Percentiles rank a stretch among this genome's conserved stretches.
These are phyloP conservation scores for Ilex paraguariensis DNA, from an alignment of 305 asterid genomes.

Conservation along the genomic window DNA sequence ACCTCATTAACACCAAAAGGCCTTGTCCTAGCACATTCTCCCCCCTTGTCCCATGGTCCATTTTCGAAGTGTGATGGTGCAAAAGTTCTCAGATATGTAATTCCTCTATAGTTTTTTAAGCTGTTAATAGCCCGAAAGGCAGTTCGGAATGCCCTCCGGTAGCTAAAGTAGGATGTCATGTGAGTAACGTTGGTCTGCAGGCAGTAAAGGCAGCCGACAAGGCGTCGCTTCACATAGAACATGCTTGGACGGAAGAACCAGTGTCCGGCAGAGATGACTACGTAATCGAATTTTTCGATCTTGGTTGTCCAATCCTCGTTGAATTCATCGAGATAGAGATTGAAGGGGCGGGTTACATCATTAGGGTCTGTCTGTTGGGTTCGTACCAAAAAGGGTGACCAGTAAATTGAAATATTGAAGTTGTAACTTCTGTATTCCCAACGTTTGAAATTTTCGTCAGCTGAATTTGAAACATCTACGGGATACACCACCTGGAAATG, in stretches of 20 bases:
- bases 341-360: slow-evolving; percentile 45
- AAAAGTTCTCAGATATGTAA: slow-evolving; percentile 18
- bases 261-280: slow-evolving; percentile 71
- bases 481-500: slow-evolving; percentile 42
- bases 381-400: slow-evolving; percentile 59
- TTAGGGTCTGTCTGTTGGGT: slow-evolving; percentile 37
- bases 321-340: slow-evolving; percentile 58
- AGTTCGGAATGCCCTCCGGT: slow-evolving; percentile 28
- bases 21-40: slow-evolving; percentile 13
- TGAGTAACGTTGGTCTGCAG: slow-evolving; percentile 18
- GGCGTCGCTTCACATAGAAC: slow-evolving; percentile 37
- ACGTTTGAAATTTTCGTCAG: slow-evolving; percentile 34
- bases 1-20: slow-evolving; percentile 21
- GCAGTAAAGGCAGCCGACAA: slow-evolving; percentile 41
- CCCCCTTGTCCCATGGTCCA: slow-evolving; percentile 22
- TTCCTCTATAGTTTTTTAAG: slow-evolving; percentile 10
- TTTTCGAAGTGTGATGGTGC: slow-evolving; percentile 25
- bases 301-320: slow-evolving; percentile 44
- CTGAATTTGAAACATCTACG: slow-evolving; percentile 26
- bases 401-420: slow-evolving; percentile 64
- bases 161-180: slow-evolving; percentile 16
- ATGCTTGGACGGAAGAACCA: slow-evolving; percentile 63
- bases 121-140: slow-evolving; percentile 26
- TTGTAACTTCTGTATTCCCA: slow-evolving; percentile 46
- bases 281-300: slow-evolving; percentile 38